Evolutionary conservation across 2,329 filamentous ascomycete genomes (phyloP), one percentile per base, ranked within the genome.

Genomic region (Tolypocladium endophyticum): DNA sequence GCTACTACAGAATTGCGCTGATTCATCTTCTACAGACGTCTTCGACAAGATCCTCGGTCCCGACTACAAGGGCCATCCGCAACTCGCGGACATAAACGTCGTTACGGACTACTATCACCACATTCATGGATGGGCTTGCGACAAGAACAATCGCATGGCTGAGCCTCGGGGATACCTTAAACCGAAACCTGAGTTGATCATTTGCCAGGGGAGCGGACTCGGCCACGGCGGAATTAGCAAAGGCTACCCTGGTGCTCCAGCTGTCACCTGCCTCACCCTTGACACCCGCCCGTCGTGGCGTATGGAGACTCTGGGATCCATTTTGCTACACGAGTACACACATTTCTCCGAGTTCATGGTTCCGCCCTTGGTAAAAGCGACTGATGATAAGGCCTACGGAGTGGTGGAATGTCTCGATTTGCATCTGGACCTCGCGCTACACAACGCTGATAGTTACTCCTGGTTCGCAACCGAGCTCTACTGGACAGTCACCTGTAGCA

Each of bases 241-340:
- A 16, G 45, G 45, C 12, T 47, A 47, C 23, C 4, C 11, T 4
- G 45, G 45, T 7, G 25, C 11, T 28, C 3, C 14, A 18, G 45
- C 11, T 4, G 14, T 16, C 18, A 2, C 23, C 12, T 47, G 45
- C 45, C 23, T 16, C 23, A 4, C 1, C 0, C 0, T 47, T 47
- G 45, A 5, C 1, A 1, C 1, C 25, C 23, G 5, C 4, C 3
- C 5, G 14, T 16, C 23, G 2, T 18, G 12, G 3, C 12, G 3
- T 4, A 50, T 30, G 45, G 45, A 50, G 4, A 30, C 45, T 28
- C 14, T 50, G 45, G 25, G 45, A 12, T 1, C 25, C 18, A 11
- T 50, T 9, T 18, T 50, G 2, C 25, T 50, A 3, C 45, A 50
- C 25, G 45, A 50, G 25, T 50, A 20, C 25, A 30, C 45, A 8